phyloP scores from a whole-genome alignment of 2,329 filamentous ascomycete species.

The Fusarium armeniacum region DNA sequence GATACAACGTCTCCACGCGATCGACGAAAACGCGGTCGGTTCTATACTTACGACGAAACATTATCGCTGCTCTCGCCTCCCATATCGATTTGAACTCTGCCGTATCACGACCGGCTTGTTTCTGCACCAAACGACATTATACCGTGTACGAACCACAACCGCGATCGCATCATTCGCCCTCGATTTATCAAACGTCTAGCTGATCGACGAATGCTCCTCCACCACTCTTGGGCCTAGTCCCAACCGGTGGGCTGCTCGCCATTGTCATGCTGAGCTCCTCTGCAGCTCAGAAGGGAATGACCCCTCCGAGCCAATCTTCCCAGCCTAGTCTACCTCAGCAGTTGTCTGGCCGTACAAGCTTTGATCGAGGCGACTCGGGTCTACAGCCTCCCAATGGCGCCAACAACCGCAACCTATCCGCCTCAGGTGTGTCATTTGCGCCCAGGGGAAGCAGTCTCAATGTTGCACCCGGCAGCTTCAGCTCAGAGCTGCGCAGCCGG shows the following conservation, averaged over 20 bases:
- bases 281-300: constrained; percentile 52
- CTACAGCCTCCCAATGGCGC: constrained; percentile 66
- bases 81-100: neutral
- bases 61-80: neutral
- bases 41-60: constrained; percentile 9
- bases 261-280: constrained; percentile 54
- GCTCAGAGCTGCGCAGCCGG: constrained; percentile 81
- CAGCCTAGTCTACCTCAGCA: constrained; percentile 54
- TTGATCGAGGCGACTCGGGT: constrained; percentile 67
- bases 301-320: constrained; percentile 55
- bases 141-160: constrained; percentile 23
- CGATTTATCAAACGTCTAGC: constrained; percentile 26
- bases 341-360: constrained; percentile 50
- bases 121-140: constrained; percentile 17
- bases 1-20: constrained; percentile 21
- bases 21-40: constrained; percentile 24
- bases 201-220: constrained; percentile 56
- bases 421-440: constrained; percentile 72
- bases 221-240: constrained; percentile 56
- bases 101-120: constrained; percentile 12
- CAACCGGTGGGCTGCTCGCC: constrained; percentile 55
- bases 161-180: constrained; percentile 36
- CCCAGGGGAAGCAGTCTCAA: constrained; percentile 78
- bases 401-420: constrained; percentile 62
- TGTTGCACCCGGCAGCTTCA: constrained; percentile 86